Evolutionary conservation across 345 rosid genomes (phyloP), one percentile per base, ranked within the genome.

Genomic region (Rhodomyrtus tomentosa): DNA sequence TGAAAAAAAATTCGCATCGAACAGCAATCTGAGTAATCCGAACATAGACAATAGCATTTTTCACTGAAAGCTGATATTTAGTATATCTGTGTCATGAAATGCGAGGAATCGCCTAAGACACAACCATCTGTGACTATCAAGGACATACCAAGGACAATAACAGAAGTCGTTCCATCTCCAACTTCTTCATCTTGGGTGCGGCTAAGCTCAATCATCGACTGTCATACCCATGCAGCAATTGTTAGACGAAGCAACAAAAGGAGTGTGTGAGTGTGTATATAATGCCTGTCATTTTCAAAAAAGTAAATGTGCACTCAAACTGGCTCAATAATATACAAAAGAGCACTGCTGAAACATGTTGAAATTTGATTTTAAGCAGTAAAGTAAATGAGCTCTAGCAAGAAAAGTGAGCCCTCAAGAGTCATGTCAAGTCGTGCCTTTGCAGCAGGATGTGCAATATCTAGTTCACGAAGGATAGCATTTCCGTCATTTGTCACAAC

Each of bases 111-210:
- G 45, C 79, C 45, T 68, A 36, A 36, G 9, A 68, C 4, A 68
- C 25, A 68, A 36, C 16, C 7, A 51, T 50, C 22, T 29, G 56
- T 7, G 5, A 73, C 51, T 40, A 36, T 15, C 29, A 38, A 36
- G n/a, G 56, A 16, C 89, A 85, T 93, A 96, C 99, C 98, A 84
- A 96, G 93, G 86, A 96, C 95, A 89, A 95, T 96, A 83, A 95
- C 98, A 40, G 99, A 95, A 83, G 99, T 96, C 53, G 99, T 96
- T 88, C 99, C 99, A 89, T 96, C 99, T 86, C 98, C 98, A 6
- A 96, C 98, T 91, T 96, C 98, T 92, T 94, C 99, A 83, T 96
- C 99, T 89, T 95, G 99, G 7, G 98, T 93, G 12, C 98, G 97
- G 83, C 98, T 96, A 84, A 96, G 87, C 86, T 96, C 98, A 89